phyloP scores from a whole-genome alignment of 331 rosid genomes.

The Saraca asoca region DNA sequence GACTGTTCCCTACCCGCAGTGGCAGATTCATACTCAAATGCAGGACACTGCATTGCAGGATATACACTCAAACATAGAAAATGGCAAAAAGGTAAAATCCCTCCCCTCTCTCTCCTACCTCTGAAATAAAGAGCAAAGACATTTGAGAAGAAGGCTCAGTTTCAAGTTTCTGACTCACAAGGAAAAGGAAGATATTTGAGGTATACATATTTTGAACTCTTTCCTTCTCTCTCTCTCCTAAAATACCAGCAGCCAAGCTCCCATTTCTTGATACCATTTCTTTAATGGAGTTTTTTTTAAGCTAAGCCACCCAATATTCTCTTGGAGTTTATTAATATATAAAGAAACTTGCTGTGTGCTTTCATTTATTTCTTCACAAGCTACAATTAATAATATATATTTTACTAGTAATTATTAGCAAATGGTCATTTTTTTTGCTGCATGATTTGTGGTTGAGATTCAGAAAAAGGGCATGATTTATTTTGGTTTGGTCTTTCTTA shows the following conservation, averaged over 20 bases:
- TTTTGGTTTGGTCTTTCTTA: background rate
- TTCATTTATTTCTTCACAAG: background rate
- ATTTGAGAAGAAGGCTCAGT: background rate
- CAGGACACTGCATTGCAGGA: too few relatives aligned
- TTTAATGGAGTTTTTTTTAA: constrained; percentile 17
- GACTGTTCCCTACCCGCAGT: too few relatives aligned
- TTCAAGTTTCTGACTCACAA: constrained; percentile 20
- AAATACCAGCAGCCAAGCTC: constrained; percentile 21
- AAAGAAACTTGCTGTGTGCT: constrained; percentile 22
- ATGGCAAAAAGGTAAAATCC: too few relatives aligned
- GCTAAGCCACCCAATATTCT: background rate
- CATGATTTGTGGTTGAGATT: constrained; percentile 3
- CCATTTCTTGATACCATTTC: constrained; percentile 16
- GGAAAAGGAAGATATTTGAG: constrained; percentile 24
- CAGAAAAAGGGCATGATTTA: background rate
- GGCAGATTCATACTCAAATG: too few relatives aligned
- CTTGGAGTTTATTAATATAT: background rate
- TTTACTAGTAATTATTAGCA: background rate
- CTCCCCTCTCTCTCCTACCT: too few relatives aligned
- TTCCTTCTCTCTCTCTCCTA: constrained; percentile 6
- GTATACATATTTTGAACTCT: constrained; percentile 25
- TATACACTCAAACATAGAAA: too few relatives aligned
- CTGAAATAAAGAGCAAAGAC: too few relatives aligned
- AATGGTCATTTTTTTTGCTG: background rate
- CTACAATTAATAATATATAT: background rate